Percentiles rank a stretch among this genome's conserved stretches.
Evolutionary conservation across 2,329 filamentous ascomycete species (phyloP).

Genomic region (Penicillium sp.): DNA sequence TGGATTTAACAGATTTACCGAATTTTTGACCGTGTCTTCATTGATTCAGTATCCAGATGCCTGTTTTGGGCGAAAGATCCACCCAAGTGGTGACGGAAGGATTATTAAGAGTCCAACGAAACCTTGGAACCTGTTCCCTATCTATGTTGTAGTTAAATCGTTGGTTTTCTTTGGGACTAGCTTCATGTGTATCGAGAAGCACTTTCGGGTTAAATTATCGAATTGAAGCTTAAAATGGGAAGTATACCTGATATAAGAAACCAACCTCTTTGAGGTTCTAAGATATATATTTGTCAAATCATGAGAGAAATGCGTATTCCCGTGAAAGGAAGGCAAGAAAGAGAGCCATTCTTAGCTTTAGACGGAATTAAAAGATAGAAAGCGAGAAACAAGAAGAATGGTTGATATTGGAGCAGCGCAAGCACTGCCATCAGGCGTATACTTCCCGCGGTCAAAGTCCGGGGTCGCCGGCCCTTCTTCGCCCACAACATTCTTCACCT

Average conservation of each 20-base stretch:
- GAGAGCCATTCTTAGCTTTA: no score
- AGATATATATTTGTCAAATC: not conserved
- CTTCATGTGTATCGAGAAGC: no score
- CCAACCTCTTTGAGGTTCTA: no score
- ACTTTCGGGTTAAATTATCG: no score
- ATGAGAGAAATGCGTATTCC: no score
- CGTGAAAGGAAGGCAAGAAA: no score
- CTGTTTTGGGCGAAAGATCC: not conserved
- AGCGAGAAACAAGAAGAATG: no score
- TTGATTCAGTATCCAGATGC: not conserved
- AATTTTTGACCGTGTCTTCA: no score
- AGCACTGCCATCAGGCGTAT: not conserved
- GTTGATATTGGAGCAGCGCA: not conserved
- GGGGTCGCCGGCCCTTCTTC: not conserved
- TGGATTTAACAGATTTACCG: no score
- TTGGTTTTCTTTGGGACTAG: no score
- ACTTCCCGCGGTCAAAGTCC: not conserved
- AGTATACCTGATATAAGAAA: no score
- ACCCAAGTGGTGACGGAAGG: constrained; percentile 9
- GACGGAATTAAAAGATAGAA: not conserved
- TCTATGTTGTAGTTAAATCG: no score
- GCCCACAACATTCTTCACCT: not conserved
- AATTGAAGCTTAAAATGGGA: not conserved
- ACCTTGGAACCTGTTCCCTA: not conserved
- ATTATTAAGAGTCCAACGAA: constrained; percentile 1